Evolutionary conservation across 176 grass and related monocot species (phyloP).

Genomic region (Oryza nivara): DNA sequence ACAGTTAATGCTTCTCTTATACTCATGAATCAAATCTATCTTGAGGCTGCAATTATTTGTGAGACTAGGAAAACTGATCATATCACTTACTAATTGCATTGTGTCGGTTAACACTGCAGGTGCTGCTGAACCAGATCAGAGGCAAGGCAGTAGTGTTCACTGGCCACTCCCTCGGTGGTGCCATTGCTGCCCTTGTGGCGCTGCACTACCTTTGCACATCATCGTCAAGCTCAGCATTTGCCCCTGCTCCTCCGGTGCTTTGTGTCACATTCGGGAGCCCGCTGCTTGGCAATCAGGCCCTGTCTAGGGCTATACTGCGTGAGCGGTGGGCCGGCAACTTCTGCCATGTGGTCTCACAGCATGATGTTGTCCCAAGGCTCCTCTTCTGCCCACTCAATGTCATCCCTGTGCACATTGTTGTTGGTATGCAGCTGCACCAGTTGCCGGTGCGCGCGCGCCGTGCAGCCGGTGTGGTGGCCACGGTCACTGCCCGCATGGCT

Average conservation of each 20-base stretch:
- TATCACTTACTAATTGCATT: not conserved
- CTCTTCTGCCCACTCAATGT: conserved; percentile 71
- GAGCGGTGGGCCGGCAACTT: conserved; percentile 83
- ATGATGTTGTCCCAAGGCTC: conserved; percentile 77
- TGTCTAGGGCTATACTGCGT: conserved; percentile 65
- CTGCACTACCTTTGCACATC: conserved; percentile 79
- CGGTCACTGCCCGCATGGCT: not conserved
- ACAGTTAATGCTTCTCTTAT: not conserved
- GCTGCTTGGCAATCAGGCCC: conserved; percentile 70
- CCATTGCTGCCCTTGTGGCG: conserved; percentile 62
- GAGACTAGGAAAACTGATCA: not conserved
- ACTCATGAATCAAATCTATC: not conserved
- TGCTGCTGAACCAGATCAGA: conserved; percentile 64
- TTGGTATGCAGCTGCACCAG: conserved; percentile 62
- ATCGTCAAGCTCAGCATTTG: conserved; percentile 39
- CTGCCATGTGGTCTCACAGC: conserved; percentile 78
- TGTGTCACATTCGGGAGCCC: conserved; percentile 87
- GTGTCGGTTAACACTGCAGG: conserved; percentile 44
- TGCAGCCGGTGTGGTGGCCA: not conserved
- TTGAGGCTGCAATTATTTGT: not conserved
- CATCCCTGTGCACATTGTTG: conserved; percentile 35
- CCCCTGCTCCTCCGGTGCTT: conserved; percentile 52
- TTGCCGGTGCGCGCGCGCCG: conserved; percentile 24
- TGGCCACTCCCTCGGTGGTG: conserved; percentile 79
- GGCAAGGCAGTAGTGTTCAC: conserved; percentile 87